Conservation (phyloP, 192 early-diverging fungal genomes). For the Rhizoclosmatium globosum region DNA sequence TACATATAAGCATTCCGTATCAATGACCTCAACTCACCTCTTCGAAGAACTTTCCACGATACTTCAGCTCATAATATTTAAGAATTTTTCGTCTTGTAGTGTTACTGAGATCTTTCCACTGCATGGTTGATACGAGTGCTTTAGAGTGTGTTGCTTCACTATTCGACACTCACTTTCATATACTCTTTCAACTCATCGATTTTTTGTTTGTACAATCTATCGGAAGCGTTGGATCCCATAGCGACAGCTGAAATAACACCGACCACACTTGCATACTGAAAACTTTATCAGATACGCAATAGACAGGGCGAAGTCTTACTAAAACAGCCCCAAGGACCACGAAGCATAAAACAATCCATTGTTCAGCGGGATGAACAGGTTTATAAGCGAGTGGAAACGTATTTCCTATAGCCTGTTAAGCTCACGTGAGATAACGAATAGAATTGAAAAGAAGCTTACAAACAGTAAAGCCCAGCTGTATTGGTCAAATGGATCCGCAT, state of each 20-base stretch:
- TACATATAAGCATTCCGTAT: constrained; percentile 18
- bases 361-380: not conserved
- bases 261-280: constrained; percentile 11
- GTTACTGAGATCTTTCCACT: constrained; percentile 14
- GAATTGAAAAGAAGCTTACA: constrained; percentile 1
- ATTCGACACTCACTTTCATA: constrained; percentile 1
- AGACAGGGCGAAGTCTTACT: not conserved
- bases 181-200: constrained; percentile 41
- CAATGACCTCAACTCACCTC: constrained; percentile 46
- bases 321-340: constrained; percentile 19
- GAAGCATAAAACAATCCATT: constrained; percentile 1
- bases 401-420: not conserved
- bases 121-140: constrained; percentile 56
- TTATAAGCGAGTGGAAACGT: not conserved
- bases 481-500: constrained; percentile 24
- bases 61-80: constrained; percentile 44
- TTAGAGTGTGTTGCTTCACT: constrained; percentile 50
- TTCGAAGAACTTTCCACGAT: constrained; percentile 45
- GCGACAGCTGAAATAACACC: constrained; percentile 32
- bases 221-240: constrained; percentile 35
- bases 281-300: not conserved
- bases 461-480: constrained; percentile 46
- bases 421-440: not conserved
- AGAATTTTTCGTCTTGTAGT: constrained; percentile 21
- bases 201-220: constrained; percentile 32